These are phyloP conservation scores for Pleurotus djamor DNA, from an alignment of 768 basidiomycete genomes.

Conservation along the genomic window DNA sequence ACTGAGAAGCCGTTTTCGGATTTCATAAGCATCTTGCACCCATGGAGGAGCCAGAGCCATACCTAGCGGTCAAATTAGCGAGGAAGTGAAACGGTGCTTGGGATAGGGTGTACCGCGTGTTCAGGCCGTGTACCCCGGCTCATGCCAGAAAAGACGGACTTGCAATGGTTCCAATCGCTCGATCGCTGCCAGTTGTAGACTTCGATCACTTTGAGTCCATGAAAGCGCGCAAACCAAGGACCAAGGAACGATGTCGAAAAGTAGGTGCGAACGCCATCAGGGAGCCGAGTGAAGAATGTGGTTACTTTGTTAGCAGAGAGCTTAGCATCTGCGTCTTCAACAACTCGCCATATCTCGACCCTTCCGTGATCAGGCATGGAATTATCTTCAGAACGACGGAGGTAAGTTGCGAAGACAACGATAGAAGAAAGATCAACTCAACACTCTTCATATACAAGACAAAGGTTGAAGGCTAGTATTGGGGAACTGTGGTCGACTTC, in stretches of 20 bases:
- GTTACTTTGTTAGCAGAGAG: neutral
- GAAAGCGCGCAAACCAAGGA: neutral
- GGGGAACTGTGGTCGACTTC: neutral
- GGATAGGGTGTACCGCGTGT: too few species aligned
- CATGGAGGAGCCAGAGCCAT: too few species aligned
- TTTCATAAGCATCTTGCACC: too few species aligned
- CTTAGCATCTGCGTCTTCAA: neutral
- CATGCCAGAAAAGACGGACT: neutral
- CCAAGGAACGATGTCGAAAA: neutral
- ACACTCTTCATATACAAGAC: neutral
- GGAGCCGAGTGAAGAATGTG: neutral
- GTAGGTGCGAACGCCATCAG: neutral
- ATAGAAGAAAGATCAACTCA: neutral
- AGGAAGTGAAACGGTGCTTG: too few species aligned
- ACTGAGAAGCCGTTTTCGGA: too few species aligned
- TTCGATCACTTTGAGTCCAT: neutral
- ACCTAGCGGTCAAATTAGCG: too few species aligned
- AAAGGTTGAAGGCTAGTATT: neutral
- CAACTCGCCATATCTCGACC: neutral
- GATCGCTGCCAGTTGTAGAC: neutral
- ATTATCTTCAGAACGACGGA: neutral
- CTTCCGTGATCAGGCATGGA: neutral
- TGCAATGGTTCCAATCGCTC: neutral
- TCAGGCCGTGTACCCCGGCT: too few species aligned
- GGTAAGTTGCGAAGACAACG: neutral